A percentile compares a stretch with the other conserved stretches of the same genome.
These are phyloP conservation scores for Jamesozyma spencerorum DNA, from an alignment of 805 yeast species.

Conservation along the genomic window DNA sequence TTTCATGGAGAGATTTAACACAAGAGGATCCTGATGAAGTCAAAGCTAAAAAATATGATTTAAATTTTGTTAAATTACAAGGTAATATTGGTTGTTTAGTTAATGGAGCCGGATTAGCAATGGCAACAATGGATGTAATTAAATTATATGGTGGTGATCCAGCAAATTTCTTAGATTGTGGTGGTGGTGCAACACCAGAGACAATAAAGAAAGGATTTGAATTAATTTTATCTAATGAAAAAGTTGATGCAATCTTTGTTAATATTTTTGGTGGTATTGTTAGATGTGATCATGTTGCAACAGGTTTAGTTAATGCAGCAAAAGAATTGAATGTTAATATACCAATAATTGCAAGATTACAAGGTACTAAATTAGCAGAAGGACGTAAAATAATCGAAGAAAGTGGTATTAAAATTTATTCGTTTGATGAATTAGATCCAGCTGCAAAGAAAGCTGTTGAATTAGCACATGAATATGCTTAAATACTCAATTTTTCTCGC, in stretches of 20 bases:
- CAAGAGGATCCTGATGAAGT: conserved; percentile 98
- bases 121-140: conserved; percentile 99
- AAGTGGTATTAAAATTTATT: conserved; percentile 87
- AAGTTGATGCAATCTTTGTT: conserved; percentile 91
- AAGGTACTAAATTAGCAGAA: conserved; percentile 89
- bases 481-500: too few relatives aligned
- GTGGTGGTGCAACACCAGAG: conserved; percentile 99
- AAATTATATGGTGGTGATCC: conserved; percentile 97
- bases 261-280: conserved; percentile 99
- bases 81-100: conserved; percentile 98
- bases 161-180: conserved; percentile 98
- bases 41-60: conserved; percentile 78
- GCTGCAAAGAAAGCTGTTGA: conserved; percentile 94
- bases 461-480: conserved; percentile 36
- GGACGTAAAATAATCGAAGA: conserved; percentile 80
- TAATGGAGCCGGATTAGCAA: conserved; percentile 99
- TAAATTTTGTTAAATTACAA: conserved; percentile 94
- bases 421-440: conserved; percentile 86
- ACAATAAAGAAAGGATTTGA: conserved; percentile 95
- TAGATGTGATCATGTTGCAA: conserved; percentile 97
- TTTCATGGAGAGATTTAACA: conserved; percentile 86
- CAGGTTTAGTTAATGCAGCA: conserved; percentile 92
- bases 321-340: conserved; percentile 82
- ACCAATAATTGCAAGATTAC: conserved; percentile 96
- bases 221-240: conserved; percentile 79